Conservation (phyloP, 2,329 filamentous ascomycete genomes). For the Colletotrichum chlorophyti region DNA sequence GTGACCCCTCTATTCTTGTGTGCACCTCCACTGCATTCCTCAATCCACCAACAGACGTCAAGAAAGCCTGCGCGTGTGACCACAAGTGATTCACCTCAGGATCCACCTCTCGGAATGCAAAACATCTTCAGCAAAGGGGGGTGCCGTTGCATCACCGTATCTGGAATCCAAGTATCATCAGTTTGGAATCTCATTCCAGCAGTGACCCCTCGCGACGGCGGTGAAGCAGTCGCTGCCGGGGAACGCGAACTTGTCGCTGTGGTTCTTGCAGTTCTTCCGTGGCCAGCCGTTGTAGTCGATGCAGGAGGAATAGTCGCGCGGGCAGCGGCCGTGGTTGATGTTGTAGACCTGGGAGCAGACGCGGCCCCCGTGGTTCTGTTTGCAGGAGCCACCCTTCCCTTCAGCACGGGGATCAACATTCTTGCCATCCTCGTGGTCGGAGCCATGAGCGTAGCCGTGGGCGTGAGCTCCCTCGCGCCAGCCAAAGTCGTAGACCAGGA, state of each 20-base stretch:
- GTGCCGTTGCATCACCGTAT: background rate
- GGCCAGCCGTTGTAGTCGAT: constrained; percentile 18
- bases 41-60: background rate
- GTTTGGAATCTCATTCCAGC: constrained; percentile 14
- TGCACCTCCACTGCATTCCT: constrained; percentile 1
- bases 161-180: background rate
- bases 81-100: too few species aligned
- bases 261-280: constrained; percentile 6
- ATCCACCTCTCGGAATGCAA: constrained; percentile 6
- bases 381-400: constrained; percentile 15
- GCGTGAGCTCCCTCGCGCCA: constrained; percentile 16
- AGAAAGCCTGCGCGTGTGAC: background rate
- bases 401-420: background rate
- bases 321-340: constrained; percentile 19
- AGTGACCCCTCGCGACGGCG: constrained; percentile 20
- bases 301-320: constrained; percentile 6
- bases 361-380: constrained; percentile 15
- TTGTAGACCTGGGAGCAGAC: constrained; percentile 15
- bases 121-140: constrained; percentile 19
- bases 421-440: background rate
- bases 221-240: background rate
- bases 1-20: background rate
- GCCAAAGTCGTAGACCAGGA: constrained; percentile 29
- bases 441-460: constrained; percentile 16
- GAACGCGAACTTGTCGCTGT: constrained; percentile 7